These are phyloP conservation scores for Trichoderma guizhouense DNA, from an alignment of 2,329 filamentous ascomycete species.

Conservation along the genomic window DNA sequence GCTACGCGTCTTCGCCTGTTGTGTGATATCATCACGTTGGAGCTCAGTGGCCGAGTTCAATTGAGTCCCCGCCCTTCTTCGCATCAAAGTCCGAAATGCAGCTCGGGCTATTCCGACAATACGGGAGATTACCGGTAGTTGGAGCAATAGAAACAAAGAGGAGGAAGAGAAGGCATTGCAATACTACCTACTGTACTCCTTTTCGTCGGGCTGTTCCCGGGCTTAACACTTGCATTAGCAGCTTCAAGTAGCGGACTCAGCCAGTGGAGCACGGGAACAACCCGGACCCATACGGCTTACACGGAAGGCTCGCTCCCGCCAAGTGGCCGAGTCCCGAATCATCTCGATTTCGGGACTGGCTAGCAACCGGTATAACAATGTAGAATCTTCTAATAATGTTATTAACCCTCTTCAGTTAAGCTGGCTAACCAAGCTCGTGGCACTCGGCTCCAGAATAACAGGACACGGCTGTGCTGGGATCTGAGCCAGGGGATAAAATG, in stretches of 20 bases:
- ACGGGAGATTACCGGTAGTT: background rate
- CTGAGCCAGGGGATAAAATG: background rate
- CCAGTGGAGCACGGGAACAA: background rate
- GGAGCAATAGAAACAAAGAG: background rate
- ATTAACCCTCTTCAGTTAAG: no score
- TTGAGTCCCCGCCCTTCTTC: background rate
- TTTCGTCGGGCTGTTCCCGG: background rate
- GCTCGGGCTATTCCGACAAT: background rate
- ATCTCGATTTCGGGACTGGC: background rate
- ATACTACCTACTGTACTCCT: background rate
- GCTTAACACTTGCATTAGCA: background rate
- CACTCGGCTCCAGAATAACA: background rate
- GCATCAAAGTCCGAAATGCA: background rate
- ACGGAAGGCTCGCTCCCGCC: background rate
- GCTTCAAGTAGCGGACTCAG: background rate
- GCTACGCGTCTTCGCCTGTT: background rate
- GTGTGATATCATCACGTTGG: background rate
- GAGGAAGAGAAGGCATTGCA: background rate
- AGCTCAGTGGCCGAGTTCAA: background rate
- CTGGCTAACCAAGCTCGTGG: background rate
- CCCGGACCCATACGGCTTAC: background rate
- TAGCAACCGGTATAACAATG: background rate
- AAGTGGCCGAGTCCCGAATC: background rate
- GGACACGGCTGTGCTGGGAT: no score
- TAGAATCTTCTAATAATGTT: background rate